Percentiles rank a stretch among this genome's conserved stretches.
Evolutionary conservation across 1,139 yeast genomes (phyloP).

Genomic region (Yamadazyma jaroonii): DNA sequence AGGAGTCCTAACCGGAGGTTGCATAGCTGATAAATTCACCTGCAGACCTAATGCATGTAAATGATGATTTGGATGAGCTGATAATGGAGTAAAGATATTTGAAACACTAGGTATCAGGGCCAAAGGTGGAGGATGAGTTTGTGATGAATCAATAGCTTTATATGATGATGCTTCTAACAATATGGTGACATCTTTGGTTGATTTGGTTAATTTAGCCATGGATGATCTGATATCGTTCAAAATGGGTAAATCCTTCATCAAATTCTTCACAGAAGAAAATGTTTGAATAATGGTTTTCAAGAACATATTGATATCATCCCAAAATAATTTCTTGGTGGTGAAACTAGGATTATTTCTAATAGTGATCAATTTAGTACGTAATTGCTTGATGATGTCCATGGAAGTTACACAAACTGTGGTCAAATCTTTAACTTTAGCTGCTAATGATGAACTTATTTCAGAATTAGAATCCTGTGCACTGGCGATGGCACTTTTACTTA

Average conservation of each 20-base stretch:
- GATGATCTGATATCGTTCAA: conserved; percentile 78
- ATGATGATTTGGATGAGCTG: conserved; percentile 23
- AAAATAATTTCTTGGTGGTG: conserved; percentile 64
- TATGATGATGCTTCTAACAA: conserved; percentile 59
- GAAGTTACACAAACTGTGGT: conserved; percentile 77
- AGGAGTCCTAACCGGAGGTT: conserved; percentile 31
- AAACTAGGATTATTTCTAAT: conserved; percentile 50
- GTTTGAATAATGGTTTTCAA: conserved; percentile 81
- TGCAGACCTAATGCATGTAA: conserved; percentile 7
- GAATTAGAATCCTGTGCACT: conserved; percentile 15
- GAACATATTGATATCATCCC: conserved; percentile 85
- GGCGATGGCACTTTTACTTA: conserved; percentile 64
- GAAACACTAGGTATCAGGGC: conserved; percentile 33
- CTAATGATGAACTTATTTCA: conserved; percentile 32
- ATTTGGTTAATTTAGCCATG: conserved; percentile 77
- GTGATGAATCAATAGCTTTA: conserved; percentile 30
- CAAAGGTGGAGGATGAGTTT: conserved; percentile 23
- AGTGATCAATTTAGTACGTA: conserved; percentile 55
- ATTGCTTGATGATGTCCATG: conserved; percentile 72
- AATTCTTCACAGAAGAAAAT: conserved; percentile 75
- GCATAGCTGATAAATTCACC: conserved; percentile 5
- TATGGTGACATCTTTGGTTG: conserved; percentile 87
- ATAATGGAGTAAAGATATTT: conserved; percentile 32
- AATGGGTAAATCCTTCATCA: conserved; percentile 78
- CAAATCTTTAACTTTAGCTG: conserved; percentile 70